Evolutionary conservation across 1,139 yeast species (phyloP), one percentile per base, ranked within the genome.

Genomic region (Diutina siamensis): DNA sequence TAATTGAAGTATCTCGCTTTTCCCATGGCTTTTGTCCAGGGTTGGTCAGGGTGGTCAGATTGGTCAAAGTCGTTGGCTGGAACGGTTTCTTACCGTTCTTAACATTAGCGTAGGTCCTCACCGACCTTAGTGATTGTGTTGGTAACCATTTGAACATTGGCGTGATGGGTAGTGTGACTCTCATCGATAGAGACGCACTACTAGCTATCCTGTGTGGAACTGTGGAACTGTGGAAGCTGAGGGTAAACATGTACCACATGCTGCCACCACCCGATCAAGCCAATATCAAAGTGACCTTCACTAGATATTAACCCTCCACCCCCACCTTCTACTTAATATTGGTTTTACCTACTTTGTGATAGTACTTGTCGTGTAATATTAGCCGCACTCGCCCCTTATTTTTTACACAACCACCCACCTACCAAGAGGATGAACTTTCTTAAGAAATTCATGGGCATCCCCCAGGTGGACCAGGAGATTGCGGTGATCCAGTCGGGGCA

Each of bases 401-500:
- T 25, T 25, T 25, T 25, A 25, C 28, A 25, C 28, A 25, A 5
- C 10, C 10, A 25, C 28, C 28, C 28, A 25, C 28, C 28, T 7
- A 25, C 28, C 28, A 25, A 18, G 22, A 22, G 4, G 27, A 88
- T 89, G 97, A 89, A 89, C 62, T 78, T 89, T 51, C 63, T 89
- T 41, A 78, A 80, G 56, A 79, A 79, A 59, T 71, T 88, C 53
- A 71, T 88, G 58, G 80, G 81, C 2, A 64, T 78, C 5, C 67
- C 80, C 15, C 74, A 78, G 44, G 20, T 12, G 13, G 42, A 38
- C 20, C 86, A 81, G 55, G 94, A 83, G 53, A 64, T 86, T 44
- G 79, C 80, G 13, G 72, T 76, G 57, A 72, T 92, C 45, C 87
- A 95, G 1, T 74, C 83, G 1, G 98, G 97, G 7, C 83, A 80